These are phyloP conservation scores for Xylaria castorea DNA, from an alignment of 495 filamentous ascomycete species.

Conservation along the genomic window DNA sequence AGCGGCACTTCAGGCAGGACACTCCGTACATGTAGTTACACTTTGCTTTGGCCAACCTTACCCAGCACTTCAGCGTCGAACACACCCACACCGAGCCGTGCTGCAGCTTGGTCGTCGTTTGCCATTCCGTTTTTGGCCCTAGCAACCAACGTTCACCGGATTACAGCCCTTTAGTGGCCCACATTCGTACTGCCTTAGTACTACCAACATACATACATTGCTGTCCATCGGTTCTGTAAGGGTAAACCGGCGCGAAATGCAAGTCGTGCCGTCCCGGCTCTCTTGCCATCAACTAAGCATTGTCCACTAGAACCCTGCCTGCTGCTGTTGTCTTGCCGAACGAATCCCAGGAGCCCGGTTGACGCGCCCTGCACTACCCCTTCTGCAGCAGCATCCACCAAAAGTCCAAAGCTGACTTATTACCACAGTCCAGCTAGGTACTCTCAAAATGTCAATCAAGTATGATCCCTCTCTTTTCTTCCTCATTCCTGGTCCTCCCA, in stretches of 20 bases:
- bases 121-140: conserved; percentile 28
- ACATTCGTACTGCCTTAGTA: conserved; percentile 25
- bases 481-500: conserved; percentile 27
- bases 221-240: conserved; percentile 26
- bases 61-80: conserved; percentile 21
- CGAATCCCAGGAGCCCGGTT: conserved; percentile 46
- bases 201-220: conserved; percentile 30
- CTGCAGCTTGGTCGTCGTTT: conserved; percentile 26
- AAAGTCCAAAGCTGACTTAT: conserved; percentile 25
- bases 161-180: conserved; percentile 28
- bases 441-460: conserved; percentile 71
- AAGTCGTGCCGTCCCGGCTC: conserved; percentile 44
- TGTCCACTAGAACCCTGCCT: conserved; percentile 36
- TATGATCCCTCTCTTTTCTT: conserved; percentile 53
- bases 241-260: conserved; percentile 31
- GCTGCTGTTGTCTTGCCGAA: conserved; percentile 41
- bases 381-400: conserved; percentile 30
- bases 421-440: conserved; percentile 48
- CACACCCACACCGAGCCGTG: conserved; percentile 27
- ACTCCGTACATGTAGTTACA: conserved; percentile 18
- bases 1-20: conserved; percentile 16
- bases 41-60: conserved; percentile 16
- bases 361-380: conserved; percentile 36
- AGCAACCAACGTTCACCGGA: conserved; percentile 24
- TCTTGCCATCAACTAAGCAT: conserved; percentile 33